Base-by-base conservation (phyloP, 805 yeast species). In the Ogataea zsoltii region DNA sequence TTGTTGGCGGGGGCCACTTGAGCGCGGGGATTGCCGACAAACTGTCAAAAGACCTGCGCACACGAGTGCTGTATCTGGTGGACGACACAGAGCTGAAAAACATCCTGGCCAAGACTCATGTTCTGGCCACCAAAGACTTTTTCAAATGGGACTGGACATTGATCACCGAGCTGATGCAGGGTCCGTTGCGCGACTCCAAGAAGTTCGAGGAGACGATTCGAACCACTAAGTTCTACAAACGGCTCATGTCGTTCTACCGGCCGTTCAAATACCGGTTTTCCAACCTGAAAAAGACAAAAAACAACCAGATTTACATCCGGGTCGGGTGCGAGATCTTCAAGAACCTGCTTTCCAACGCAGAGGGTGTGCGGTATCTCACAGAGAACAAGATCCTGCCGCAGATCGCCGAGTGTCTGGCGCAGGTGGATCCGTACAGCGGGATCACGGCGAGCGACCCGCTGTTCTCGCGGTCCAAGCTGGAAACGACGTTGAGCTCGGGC, bases 191-290 rank as follows among this genome's bases (percentile, higher is more conserved):
- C 46, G 83, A 80, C 56, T 83, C 87, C 0, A 79, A 72, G 51
- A 71, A 88, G 39, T 72, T 94, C 34, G 96, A 89, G 26, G 98
- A 92, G 45, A 70, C 85, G 1, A 73, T 82, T 29, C 81, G 77
- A 55, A 83, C 85, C 2, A 89, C 97, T 0, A 92, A 91, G 57
- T 88, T 94, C 57, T 74, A 91, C 61, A 91, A 92, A 60, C 69
- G 97, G 45, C 62, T 94, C 19, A 63, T 91, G 55, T 87, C 96
- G 2, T 94, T 92, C 61, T 92, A 82, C 61, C 73, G 98, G 43
- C 99, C 99, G 0, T 85, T 91, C 68, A 91, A 95, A 65, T 81
- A 83, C 56, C 71, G 97, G 44, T 92, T 90, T 63, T 72, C 86
- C 7, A 67, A 71, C 21, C 65, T 81, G 37, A 68, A 77, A 47